These are phyloP conservation scores for Daldinia decipiens DNA, from an alignment of 495 filamentous ascomycete species.

Conservation along the genomic window DNA sequence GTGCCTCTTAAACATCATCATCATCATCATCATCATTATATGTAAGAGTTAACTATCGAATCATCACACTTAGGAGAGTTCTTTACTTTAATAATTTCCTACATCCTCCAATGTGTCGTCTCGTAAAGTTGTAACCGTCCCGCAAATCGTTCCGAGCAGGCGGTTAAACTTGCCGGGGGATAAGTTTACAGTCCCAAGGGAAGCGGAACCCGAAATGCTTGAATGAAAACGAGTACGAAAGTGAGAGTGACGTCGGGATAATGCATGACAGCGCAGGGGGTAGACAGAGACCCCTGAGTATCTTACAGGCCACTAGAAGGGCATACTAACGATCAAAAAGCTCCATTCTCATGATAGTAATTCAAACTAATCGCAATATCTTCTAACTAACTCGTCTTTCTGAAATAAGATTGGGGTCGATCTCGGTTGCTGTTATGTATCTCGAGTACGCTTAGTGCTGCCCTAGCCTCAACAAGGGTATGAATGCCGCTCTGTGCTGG, in stretches of 20 bases:
- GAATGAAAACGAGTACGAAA: background rate
- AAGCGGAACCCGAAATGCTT: background rate
- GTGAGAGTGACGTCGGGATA: slow-evolving; percentile 2
- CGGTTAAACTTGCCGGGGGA: background rate
- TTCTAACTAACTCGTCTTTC: background rate
- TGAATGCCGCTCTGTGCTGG: background rate
- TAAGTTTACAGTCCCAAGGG: background rate
- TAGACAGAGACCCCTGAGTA: background rate
- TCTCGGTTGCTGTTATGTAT: background rate
- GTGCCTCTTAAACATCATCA: background rate
- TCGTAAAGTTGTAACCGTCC: background rate
- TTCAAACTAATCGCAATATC: background rate
- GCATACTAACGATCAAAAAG: background rate
- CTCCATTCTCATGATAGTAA: background rate
- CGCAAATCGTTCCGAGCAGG: background rate
- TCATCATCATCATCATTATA: background rate
- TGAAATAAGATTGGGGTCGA: background rate
- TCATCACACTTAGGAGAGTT: background rate
- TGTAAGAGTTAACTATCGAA: background rate
- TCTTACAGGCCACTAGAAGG: background rate
- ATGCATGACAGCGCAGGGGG: background rate
- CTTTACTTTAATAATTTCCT: background rate
- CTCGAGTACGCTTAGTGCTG: background rate
- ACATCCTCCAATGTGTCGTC: background rate
- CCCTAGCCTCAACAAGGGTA: background rate